Evolutionary conservation across 805 yeast species (phyloP).

Genomic region (Candida andamanensis): DNA sequence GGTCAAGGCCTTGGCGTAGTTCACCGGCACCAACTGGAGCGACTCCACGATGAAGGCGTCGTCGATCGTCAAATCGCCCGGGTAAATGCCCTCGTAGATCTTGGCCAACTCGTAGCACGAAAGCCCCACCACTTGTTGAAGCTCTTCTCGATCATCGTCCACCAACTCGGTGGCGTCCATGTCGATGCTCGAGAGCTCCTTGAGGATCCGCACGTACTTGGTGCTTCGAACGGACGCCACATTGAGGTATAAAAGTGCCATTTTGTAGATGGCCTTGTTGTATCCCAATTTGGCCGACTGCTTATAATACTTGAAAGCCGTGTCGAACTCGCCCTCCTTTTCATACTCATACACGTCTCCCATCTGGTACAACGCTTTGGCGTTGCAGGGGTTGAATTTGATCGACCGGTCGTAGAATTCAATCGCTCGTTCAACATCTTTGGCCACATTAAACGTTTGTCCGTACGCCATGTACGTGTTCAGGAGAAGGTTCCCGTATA

Average conservation of each 20-base stretch:
- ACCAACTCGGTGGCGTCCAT: constrained; percentile 26
- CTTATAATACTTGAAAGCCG: constrained; percentile 30
- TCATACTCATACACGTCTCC: constrained; percentile 38
- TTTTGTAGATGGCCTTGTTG: constrained; percentile 39
- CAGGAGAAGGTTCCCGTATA: constrained; percentile 35
- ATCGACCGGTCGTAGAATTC: constrained; percentile 28
- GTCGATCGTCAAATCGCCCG: constrained; percentile 34
- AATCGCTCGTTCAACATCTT: constrained; percentile 24
- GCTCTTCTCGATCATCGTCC: constrained; percentile 36
- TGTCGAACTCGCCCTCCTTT: constrained; percentile 20
- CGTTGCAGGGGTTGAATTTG: constrained; percentile 25
- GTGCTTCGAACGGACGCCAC: constrained; percentile 30
- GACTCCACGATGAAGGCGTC: constrained; percentile 32
- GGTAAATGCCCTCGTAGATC: constrained; percentile 41
- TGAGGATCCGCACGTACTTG: constrained; percentile 30
- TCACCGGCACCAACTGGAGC: constrained; percentile 36
- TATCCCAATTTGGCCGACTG: constrained; percentile 39
- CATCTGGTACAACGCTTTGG: constrained; percentile 30
- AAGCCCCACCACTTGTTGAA: constrained; percentile 36
- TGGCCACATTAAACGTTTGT: constrained; percentile 32
- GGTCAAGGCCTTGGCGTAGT: constrained; percentile 36
- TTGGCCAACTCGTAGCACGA: constrained; percentile 39
- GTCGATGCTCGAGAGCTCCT: constrained; percentile 34
- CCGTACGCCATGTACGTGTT: constrained; percentile 28
- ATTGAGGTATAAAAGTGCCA: constrained; percentile 33